Evolutionary conservation across 2,329 filamentous ascomycete genomes (phyloP), one percentile per base, ranked within the genome.

Genomic region (Fusarium proliferatum): DNA sequence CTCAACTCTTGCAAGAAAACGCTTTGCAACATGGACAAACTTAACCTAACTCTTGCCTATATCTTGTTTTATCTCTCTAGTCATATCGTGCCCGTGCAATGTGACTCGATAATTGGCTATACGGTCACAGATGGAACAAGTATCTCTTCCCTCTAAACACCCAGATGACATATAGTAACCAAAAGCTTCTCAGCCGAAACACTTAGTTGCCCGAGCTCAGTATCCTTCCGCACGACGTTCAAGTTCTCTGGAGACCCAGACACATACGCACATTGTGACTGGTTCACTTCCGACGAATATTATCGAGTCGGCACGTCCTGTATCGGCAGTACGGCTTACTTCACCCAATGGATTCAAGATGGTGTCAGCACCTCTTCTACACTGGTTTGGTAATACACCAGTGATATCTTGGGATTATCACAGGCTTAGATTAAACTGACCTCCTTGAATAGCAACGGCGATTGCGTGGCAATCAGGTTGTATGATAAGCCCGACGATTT

Each of bases 31-130:
- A 33, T 49, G 46, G 7, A 33, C 0, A 6, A 3, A 17, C 3
- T 6, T 3, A 9, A 12, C 21, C 3, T 6, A n/a, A 17, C 9
- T n/a, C 15, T n/a, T 2, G 3, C 9, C 3, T 17, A 3, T 49
- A 7, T 49, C 4, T 11, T 6, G 0, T 3, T 49, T 0, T n/a
- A 3, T 33, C 15, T 49, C 10, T 28, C 12, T 7, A 17, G 4
- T 17, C 28, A 17, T 6, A 9, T n/a, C 0, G 3, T 17, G 0
- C 28, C 15, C 12, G 46, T 49, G 3, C 21, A 49, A n/a, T 49
- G 46, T 49, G 28, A 49, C 3, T 33, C 46, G 0, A 49, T 33
- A 33, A 33, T 49, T 3, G 46, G 46, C 3, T 33, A 49, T 9
- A 49, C 21, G 3, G 28, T 49, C 21, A 3, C 46, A n/a, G 46